Evolutionary conservation across 2,329 filamentous ascomycete genomes (phyloP).

Genomic region (Atkinsonella texensis): DNA sequence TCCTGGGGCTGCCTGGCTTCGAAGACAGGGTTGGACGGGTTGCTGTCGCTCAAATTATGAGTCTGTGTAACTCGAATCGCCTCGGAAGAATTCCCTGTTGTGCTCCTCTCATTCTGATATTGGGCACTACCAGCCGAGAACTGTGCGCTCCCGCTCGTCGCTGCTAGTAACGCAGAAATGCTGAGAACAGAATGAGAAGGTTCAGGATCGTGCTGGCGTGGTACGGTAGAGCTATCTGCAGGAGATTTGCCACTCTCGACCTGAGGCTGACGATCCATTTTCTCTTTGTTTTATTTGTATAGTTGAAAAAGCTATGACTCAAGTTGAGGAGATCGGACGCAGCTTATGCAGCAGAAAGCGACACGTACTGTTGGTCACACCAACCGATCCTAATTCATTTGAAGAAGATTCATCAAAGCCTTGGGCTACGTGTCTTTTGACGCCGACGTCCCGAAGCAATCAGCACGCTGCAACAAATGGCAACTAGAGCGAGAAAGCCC

Average conservation of each 20-base stretch:
- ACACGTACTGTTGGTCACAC: not conserved
- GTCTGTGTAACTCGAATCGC: not conserved
- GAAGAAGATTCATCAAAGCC: not conserved
- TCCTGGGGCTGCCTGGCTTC: not conserved
- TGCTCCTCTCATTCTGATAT: not conserved
- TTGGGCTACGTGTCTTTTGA: not conserved
- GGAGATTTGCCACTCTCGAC: not conserved
- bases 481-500: not conserved
- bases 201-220: not conserved
- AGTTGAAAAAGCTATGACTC: not conserved
- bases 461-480: not conserved
- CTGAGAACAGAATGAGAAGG: slow-evolving; percentile 2
- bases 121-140: not conserved
- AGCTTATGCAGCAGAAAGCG: not conserved
- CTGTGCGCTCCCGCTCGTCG: not conserved
- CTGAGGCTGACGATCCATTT: slow-evolving; percentile 2
- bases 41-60: not conserved
- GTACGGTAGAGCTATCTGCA: not conserved
- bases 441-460: not conserved
- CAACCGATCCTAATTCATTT: not conserved
- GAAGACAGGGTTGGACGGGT: not conserved
- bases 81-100: slow-evolving; percentile 1
- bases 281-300: not conserved
- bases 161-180: slow-evolving; percentile 3
- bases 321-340: not conserved